Evolutionary conservation across 2,329 filamentous ascomycete genomes (phyloP).

Genomic region (Lachnellula arida): DNA sequence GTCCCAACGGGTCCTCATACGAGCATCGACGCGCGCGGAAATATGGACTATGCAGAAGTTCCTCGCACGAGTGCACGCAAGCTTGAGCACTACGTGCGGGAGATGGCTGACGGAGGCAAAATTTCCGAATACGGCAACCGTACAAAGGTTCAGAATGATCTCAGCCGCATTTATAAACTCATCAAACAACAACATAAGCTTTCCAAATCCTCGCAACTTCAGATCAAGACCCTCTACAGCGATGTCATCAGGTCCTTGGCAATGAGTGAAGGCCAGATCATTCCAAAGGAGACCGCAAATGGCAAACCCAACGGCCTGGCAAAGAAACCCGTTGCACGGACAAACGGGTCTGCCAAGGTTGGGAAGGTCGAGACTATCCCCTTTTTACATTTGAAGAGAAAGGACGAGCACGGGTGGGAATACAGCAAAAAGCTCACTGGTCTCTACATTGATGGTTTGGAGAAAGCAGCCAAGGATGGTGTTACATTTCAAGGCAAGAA

Average conservation of each 20-base stretch:
- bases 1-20: constrained; percentile 89
- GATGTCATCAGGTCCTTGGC: constrained; percentile 90
- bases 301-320: constrained; percentile 50
- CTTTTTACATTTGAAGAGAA: constrained; percentile 94
- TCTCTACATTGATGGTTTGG: constrained; percentile 85
- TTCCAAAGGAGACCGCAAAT: constrained; percentile 72
- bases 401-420: constrained; percentile 91
- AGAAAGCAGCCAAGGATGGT: constrained; percentile 80
- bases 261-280: constrained; percentile 98
- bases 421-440: constrained; percentile 99
- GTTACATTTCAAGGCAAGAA: constrained; percentile 94
- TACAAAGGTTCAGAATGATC: constrained; percentile 94
- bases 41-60: constrained; percentile 85
- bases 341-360: constrained; percentile 56
- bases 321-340: constrained; percentile 48
- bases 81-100: constrained; percentile 95
- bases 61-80: constrained; percentile 88
- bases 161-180: constrained; percentile 93
- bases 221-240: constrained; percentile 92
- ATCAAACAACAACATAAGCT: constrained; percentile 98
- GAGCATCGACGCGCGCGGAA: constrained; percentile 86
- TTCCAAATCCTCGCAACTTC: constrained; percentile 90
- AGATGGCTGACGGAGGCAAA: constrained; percentile 98
- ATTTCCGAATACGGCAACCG: constrained; percentile 98
- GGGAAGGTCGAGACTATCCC: constrained; percentile 97